Evolutionary conservation across 208 protist species (phyloP).

Genomic region (Leishmania aethiopica): DNA sequence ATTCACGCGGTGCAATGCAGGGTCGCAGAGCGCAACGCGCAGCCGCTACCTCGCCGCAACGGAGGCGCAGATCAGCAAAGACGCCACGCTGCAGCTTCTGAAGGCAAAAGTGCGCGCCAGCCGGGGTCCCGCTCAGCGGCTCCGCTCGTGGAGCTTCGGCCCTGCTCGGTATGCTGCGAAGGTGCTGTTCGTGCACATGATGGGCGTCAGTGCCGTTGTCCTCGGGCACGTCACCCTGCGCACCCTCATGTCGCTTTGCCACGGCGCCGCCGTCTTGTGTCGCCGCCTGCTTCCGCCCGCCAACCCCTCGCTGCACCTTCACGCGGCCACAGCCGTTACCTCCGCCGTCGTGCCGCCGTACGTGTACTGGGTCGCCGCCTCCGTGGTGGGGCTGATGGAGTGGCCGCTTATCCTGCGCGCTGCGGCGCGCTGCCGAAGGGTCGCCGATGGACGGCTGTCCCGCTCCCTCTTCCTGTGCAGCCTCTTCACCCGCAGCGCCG

Average conservation of each 20-base stretch:
- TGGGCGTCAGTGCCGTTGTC: slow-evolving; percentile 2
- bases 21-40: neutral
- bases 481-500: slow-evolving; percentile 14
- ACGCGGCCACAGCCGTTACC: neutral
- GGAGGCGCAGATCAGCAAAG: neutral
- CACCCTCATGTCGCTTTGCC: neutral
- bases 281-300: neutral
- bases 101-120: slow-evolving; percentile 10
- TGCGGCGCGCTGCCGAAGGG: neutral
- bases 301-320: neutral
- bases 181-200: slow-evolving; percentile 14
- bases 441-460: neutral
- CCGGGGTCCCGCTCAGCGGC: neutral
- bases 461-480: slow-evolving; percentile 17
- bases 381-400: slow-evolving; percentile 5
- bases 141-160: neutral
- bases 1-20: slow-evolving; percentile 9
- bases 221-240: slow-evolving; percentile 15
- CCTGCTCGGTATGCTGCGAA: slow-evolving; percentile 1
- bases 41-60: slow-evolving; percentile 10
- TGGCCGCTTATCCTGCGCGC: neutral
- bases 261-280: neutral
- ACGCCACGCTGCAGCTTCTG: slow-evolving; percentile 17
- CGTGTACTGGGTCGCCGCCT: slow-evolving; percentile 1
- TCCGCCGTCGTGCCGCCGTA: neutral